These are phyloP conservation scores for Ambrosia hybrid DNA, from an alignment of 140 eudicot genomes.

Conservation along the genomic window DNA sequence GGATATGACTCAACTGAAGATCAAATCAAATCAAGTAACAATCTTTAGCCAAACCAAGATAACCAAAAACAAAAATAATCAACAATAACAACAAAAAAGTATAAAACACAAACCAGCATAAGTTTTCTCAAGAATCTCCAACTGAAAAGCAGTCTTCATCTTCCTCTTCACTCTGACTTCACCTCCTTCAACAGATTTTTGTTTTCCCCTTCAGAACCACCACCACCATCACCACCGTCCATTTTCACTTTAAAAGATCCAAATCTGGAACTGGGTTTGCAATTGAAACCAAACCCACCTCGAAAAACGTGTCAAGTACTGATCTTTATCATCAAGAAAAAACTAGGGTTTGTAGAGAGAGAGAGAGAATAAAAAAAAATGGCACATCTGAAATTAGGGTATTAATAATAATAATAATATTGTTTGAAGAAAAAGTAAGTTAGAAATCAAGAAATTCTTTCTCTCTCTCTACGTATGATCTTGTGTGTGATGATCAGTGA, in stretches of 20 bases:
- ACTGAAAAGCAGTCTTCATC: conserved; percentile 92
- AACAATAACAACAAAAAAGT: not conserved
- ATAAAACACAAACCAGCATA: conserved; percentile 53
- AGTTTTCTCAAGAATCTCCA: conserved; percentile 84
- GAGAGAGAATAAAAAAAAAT: not conserved
- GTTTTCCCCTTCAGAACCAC: conserved; percentile 40
- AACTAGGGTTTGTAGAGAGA: conserved; percentile 42
- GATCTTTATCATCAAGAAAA: conserved; percentile 3
- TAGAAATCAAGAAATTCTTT: conserved; percentile 20
- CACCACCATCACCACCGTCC: conserved; percentile 42
- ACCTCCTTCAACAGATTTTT: conserved; percentile 41
- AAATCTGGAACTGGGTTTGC: conserved; percentile 19
- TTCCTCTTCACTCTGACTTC: conserved; percentile 75
- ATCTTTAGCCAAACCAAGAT: not conserved
- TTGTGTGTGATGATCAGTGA: conserved; percentile 33
- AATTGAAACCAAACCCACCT: conserved; percentile 2
- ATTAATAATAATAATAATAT: not conserved
- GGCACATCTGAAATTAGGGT: conserved; percentile 31
- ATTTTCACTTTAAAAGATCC: conserved; percentile 19
- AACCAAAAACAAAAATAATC: not conserved
- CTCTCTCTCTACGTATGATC: conserved; percentile 29
- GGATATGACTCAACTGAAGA: conserved; percentile 72
- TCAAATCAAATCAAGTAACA: conserved; percentile 10
- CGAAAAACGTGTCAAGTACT: conserved; percentile 6
- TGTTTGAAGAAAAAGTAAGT: conserved; percentile 33